Evolutionary conservation across 257 asterid genomes (phyloP).

Genomic region (Leonotis leonurus): DNA sequence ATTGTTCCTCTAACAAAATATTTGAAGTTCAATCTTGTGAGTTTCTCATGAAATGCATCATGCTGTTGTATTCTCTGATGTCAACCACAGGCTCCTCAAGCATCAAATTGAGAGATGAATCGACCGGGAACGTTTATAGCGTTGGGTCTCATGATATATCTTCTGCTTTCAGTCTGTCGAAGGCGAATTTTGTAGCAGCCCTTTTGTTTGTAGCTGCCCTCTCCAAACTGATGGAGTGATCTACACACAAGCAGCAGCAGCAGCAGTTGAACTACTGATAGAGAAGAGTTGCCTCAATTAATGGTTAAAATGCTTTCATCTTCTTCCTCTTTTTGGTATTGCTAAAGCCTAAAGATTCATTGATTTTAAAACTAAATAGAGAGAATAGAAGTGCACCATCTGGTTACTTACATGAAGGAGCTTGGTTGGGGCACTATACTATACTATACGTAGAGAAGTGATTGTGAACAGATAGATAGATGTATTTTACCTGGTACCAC

Average conservation of each 20-base stretch:
- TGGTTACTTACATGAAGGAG: background rate
- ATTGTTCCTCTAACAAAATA: background rate
- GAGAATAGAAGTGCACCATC: background rate
- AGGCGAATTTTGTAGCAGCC: slow-evolving; percentile 27
- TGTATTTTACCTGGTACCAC: background rate
- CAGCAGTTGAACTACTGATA: slow-evolving; percentile 16
- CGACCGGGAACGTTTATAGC: slow-evolving; percentile 38
- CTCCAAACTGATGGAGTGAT: slow-evolving; percentile 30
- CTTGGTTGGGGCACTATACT: background rate
- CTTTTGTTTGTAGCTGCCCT: slow-evolving; percentile 30
- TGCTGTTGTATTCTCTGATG: background rate
- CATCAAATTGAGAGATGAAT: slow-evolving; percentile 66
- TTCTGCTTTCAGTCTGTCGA: slow-evolving; percentile 27
- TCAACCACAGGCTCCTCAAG: slow-evolving; percentile 49
- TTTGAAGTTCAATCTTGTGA: background rate
- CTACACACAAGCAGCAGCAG: background rate
- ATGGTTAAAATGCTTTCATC: background rate
- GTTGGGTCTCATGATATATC: slow-evolving; percentile 56
- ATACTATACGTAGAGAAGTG: no score
- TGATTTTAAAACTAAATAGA: background rate
- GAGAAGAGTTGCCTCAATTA: slow-evolving; percentile 7
- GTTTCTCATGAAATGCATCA: background rate
- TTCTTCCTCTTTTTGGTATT: background rate
- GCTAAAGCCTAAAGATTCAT: background rate
- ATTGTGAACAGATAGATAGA: background rate